Evolutionary conservation across 1,139 yeast species (phyloP).

Genomic region (Yamadazyma diospyri): DNA sequence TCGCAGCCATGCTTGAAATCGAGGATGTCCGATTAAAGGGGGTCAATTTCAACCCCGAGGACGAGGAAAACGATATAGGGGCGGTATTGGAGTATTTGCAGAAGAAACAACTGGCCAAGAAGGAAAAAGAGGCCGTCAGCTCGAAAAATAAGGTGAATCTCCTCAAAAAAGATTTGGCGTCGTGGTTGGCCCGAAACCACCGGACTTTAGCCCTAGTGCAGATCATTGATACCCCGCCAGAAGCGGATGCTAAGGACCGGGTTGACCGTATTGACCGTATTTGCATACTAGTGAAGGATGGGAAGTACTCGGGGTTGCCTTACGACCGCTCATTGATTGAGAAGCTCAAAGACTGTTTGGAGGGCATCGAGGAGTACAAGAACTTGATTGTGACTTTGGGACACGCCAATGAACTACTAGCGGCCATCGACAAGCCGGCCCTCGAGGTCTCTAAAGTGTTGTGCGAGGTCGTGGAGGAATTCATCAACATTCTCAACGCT

Average conservation of each 20-base stretch:
- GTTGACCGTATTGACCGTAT: neutral
- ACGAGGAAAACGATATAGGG: constrained; percentile 20
- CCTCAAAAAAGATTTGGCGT: constrained; percentile 6
- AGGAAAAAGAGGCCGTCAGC: constrained; percentile 12
- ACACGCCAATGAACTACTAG: neutral
- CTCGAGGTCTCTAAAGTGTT: neutral
- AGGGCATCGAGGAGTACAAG: neutral
- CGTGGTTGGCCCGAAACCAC: constrained; percentile 14
- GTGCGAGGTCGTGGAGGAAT: constrained; percentile 3
- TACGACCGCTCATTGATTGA: constrained; percentile 1
- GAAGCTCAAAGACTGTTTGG: neutral
- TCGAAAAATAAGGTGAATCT: constrained; percentile 3
- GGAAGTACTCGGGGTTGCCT: neutral
- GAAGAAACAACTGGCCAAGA: constrained; percentile 19
- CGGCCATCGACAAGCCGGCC: neutral
- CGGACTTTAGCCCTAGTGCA: constrained; percentile 5
- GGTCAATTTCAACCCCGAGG: constrained; percentile 16
- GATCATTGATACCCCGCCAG: neutral
- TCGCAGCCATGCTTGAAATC: constrained; percentile 15
- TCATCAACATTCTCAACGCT: constrained; percentile 5
- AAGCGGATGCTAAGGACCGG: neutral
- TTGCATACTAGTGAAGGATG: neutral
- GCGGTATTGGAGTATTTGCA: constrained; percentile 25
- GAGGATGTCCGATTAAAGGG: constrained; percentile 27
- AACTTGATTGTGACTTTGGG: neutral